phyloP scores from a whole-genome alignment of 1,284 basidiomycete species.

The Leucoagaricus sp. region DNA sequence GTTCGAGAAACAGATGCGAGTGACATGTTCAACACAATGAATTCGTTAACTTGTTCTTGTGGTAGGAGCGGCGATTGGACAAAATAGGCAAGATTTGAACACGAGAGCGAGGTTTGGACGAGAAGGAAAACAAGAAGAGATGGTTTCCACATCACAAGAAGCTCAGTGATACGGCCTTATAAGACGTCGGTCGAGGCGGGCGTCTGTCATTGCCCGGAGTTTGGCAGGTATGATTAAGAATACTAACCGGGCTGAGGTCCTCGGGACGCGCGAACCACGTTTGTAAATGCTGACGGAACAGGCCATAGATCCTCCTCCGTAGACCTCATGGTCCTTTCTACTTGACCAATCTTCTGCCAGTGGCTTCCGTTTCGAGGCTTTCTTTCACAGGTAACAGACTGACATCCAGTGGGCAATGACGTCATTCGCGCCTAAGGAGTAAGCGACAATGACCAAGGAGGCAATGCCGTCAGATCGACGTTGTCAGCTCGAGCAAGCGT shows the following conservation, averaged over 20 bases:
- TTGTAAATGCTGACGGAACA: neutral
- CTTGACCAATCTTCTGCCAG: neutral
- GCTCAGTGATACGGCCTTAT: neutral
- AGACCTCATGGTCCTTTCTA: too few species aligned
- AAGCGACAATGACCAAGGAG: neutral
- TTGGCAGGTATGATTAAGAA: neutral
- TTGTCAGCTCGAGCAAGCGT: neutral
- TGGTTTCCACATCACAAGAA: conserved; percentile 5
- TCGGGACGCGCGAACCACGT: neutral
- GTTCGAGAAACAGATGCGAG: conserved; percentile 54
- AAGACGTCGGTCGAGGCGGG: neutral
- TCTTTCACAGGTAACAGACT: neutral
- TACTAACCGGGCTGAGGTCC: too few species aligned
- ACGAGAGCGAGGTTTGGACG: neutral
- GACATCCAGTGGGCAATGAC: neutral
- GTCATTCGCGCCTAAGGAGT: too few species aligned
- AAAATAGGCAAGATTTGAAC: conserved; percentile 3
- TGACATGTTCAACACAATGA: conserved; percentile 22
- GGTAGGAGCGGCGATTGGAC: conserved; percentile 1
- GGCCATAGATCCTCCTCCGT: too few species aligned
- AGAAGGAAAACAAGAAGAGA: neutral
- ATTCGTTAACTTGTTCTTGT: conserved; percentile 3
- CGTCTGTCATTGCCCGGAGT: neutral
- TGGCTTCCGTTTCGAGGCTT: neutral
- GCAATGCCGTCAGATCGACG: too few species aligned